These are phyloP conservation scores for Vitis riparia DNA, from an alignment of 164 flowering plant species.

Conservation along the genomic window DNA sequence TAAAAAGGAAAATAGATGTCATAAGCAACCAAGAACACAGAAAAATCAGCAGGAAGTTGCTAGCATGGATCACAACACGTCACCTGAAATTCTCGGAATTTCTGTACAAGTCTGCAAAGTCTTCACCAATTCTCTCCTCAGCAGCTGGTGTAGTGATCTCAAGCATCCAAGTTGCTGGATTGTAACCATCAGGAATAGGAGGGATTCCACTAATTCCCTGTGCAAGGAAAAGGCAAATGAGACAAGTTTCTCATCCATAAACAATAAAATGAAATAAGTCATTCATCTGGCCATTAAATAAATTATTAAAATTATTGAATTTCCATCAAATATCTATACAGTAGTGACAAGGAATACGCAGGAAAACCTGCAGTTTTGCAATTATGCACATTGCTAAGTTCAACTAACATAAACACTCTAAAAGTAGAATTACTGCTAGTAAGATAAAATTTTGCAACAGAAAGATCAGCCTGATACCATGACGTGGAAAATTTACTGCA, in stretches of 20 bases:
- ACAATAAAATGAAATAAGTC: neutral
- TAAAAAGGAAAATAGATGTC: neutral
- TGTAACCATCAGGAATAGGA: slow-evolving; percentile 65
- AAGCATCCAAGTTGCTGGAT: slow-evolving; percentile 99
- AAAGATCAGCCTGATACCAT: no score
- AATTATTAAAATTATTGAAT: no score
- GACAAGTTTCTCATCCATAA: neutral
- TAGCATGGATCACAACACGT: neutral
- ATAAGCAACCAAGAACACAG: neutral
- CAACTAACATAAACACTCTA: no score
- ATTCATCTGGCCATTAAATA: no score
- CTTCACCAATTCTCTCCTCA: slow-evolving; percentile 61
- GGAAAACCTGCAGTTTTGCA: no score
- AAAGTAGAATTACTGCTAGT: no score
- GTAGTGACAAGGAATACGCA: no score
- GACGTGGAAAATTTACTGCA: no score
- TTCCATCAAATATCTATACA: no score
- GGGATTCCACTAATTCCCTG: slow-evolving; percentile 64
- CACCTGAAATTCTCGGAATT: slow-evolving; percentile 73
- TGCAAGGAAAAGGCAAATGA: neutral
- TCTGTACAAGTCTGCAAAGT: slow-evolving; percentile 63
- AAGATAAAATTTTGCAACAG: no score
- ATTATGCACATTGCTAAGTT: no score
- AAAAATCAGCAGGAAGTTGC: neutral
- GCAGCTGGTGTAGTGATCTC: slow-evolving; percentile 74